phyloP scores from a whole-genome alignment of 148 eudicot species.

The Spergularia marina region DNA sequence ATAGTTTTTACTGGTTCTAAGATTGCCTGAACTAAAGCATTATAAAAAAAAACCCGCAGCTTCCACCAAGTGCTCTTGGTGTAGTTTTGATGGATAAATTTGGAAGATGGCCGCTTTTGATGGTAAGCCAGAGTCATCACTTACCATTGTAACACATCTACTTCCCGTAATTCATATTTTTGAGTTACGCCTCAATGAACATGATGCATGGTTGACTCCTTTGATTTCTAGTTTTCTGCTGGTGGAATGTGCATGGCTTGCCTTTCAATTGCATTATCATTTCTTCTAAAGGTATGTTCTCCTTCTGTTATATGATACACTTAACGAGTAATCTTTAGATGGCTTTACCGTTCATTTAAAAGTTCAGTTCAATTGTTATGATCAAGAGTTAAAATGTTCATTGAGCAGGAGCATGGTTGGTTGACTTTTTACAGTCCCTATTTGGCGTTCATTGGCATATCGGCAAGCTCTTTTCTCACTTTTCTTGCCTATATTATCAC shows the following conservation, averaged over 20 bases:
- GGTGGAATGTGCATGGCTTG: conserved; percentile 29
- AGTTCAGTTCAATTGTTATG: background rate
- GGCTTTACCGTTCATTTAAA: background rate
- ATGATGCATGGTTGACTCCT: background rate
- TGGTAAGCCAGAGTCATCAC: conserved; percentile 30
- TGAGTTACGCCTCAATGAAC: background rate
- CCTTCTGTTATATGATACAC: background rate
- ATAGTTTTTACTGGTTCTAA: background rate
- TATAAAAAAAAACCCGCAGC: conserved; percentile 28
- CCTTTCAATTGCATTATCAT: conserved; percentile 28
- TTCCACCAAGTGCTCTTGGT: conserved; percentile 39
- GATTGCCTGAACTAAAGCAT: conserved; percentile 1
- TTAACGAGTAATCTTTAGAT: background rate
- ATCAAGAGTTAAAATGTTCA: background rate
- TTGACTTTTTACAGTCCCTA: conserved; percentile 24
- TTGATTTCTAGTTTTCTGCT: conserved; percentile 24
- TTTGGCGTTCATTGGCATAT: conserved; percentile 28
- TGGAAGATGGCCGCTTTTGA: conserved; percentile 51
- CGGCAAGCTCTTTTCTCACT: conserved; percentile 14
- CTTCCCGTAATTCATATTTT: background rate
- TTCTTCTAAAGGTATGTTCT: conserved; percentile 23
- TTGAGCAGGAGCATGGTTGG: conserved; percentile 32
- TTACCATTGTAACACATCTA: background rate
- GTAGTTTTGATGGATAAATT: conserved; percentile 48
- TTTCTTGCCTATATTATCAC: background rate